Conservation (phyloP, 1,284 basidiomycete species). For the Fomitopsis schrenkii region DNA sequence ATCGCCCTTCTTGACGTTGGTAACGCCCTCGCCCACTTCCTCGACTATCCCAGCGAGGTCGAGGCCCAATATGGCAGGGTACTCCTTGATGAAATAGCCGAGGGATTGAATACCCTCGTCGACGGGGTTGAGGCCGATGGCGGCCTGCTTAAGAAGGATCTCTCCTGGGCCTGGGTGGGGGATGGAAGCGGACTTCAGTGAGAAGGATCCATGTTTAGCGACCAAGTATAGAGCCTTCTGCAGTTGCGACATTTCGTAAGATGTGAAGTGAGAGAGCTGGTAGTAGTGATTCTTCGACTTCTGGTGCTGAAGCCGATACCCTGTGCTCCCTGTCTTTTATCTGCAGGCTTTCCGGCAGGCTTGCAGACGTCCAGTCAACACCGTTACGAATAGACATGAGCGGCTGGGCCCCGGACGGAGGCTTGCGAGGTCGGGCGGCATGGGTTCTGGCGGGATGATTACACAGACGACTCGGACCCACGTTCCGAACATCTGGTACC, state of each 20-base stretch:
- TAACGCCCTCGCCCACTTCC: conserved; percentile 14
- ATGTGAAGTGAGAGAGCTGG: not conserved
- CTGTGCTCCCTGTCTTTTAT: no score
- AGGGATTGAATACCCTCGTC: conserved; percentile 39
- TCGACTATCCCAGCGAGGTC: conserved; percentile 18
- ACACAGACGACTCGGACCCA: no score
- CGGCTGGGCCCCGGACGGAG: no score
- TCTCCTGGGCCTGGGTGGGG: conserved; percentile 36
- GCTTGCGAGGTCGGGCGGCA: no score
- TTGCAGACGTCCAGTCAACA: no score
- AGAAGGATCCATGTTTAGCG: conserved; percentile 13
- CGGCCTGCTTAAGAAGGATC: conserved; percentile 39
- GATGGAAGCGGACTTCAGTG: conserved; percentile 22
- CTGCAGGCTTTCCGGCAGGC: no score
- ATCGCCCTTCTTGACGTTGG: conserved; percentile 10
- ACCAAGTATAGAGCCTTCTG: conserved; percentile 19
- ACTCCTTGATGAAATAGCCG: conserved; percentile 17
- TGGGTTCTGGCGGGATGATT: no score
- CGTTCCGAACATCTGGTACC: no score
- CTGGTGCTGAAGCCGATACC: no score
- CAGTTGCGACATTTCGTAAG: not conserved
- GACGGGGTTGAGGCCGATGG: conserved; percentile 42
- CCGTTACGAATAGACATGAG: no score
- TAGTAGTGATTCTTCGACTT: no score
- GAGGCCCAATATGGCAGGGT: conserved; percentile 16